phyloP scores from a whole-genome alignment of 257 asterid genomes.

The Oldenlandia corymbosa region DNA sequence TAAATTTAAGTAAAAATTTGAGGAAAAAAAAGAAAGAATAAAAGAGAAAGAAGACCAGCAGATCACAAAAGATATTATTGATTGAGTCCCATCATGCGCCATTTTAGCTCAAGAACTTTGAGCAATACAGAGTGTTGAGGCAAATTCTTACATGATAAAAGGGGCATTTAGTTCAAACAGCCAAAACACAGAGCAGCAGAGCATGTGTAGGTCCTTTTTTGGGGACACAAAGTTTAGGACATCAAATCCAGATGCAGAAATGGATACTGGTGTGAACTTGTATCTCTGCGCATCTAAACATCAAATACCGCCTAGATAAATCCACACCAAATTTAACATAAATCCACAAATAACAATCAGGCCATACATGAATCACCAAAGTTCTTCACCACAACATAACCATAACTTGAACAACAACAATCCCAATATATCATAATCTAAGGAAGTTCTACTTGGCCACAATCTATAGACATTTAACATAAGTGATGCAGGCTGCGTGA shows the following conservation, averaged over 20 bases:
- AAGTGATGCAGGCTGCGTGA: conserved; percentile 13
- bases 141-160: not conserved
- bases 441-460: conserved; percentile 28
- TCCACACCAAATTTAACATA: conserved; percentile 10
- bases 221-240: not conserved
- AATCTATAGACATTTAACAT: conserved; percentile 27
- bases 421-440: conserved; percentile 21
- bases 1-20: no score
- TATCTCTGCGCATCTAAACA: conserved; percentile 12
- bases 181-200: not conserved
- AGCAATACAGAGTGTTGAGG: not conserved
- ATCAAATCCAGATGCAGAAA: conserved; percentile 5
- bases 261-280: conserved; percentile 4
- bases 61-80: no score
- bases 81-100: no score
- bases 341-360: conserved; percentile 20
- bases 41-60: no score
- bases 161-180: not conserved
- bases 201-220: not conserved
- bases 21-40: no score
- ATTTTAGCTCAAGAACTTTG: not conserved
- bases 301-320: conserved; percentile 17
- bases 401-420: conserved; percentile 21
- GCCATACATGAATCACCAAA: conserved; percentile 11
- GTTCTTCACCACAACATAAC: conserved; percentile 13